Percentiles rank a stretch among this genome's conserved stretches.
These are phyloP conservation scores for Microcyclospora tardicrescens DNA, from an alignment of 2,329 filamentous ascomycete species.

Conservation along the genomic window DNA sequence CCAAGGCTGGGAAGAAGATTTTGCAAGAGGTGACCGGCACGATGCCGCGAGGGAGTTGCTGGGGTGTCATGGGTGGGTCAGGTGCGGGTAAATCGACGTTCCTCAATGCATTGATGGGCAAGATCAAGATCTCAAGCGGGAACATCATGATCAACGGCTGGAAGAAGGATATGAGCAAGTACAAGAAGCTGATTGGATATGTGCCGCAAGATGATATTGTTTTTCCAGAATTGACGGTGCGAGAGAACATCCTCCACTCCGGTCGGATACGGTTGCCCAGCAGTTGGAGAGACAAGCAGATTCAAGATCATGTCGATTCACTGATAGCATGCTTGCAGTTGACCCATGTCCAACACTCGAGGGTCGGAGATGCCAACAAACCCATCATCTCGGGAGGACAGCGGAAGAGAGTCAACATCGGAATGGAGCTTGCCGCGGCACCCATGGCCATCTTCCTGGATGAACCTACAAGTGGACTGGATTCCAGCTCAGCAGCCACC, in stretches of 20 bases:
- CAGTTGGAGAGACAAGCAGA: slow-evolving; percentile 38
- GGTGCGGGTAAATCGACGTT: slow-evolving; percentile 50
- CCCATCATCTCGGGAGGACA: slow-evolving; percentile 46
- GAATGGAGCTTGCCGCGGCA: slow-evolving; percentile 44
- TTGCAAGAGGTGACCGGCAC: slow-evolving; percentile 42
- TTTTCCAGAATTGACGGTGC: slow-evolving; percentile 46
- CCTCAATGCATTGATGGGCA: slow-evolving; percentile 49
- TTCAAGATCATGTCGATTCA: slow-evolving; percentile 42
- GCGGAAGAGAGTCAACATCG: slow-evolving; percentile 45
- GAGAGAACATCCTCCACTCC: slow-evolving; percentile 49
- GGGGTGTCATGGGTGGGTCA: slow-evolving; percentile 47
- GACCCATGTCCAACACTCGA: slow-evolving; percentile 38
- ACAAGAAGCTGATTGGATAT: slow-evolving; percentile 49
- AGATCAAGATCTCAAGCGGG: slow-evolving; percentile 38
- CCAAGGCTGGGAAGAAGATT: slow-evolving; percentile 25
- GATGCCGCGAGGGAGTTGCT: slow-evolving; percentile 42
- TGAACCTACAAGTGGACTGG: slow-evolving; percentile 25
- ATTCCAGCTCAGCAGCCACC: slow-evolving; percentile 43
- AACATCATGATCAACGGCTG: slow-evolving; percentile 41
- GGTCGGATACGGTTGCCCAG: slow-evolving; percentile 42
- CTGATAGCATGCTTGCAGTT: slow-evolving; percentile 43
- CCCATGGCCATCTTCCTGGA: slow-evolving; percentile 35
- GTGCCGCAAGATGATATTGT: slow-evolving; percentile 51
- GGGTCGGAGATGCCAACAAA: slow-evolving; percentile 40
- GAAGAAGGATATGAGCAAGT: slow-evolving; percentile 31